Evolutionary conservation across 192 early-diverging fungal genomes (phyloP).

Genomic region (Backusella macrospora): DNA sequence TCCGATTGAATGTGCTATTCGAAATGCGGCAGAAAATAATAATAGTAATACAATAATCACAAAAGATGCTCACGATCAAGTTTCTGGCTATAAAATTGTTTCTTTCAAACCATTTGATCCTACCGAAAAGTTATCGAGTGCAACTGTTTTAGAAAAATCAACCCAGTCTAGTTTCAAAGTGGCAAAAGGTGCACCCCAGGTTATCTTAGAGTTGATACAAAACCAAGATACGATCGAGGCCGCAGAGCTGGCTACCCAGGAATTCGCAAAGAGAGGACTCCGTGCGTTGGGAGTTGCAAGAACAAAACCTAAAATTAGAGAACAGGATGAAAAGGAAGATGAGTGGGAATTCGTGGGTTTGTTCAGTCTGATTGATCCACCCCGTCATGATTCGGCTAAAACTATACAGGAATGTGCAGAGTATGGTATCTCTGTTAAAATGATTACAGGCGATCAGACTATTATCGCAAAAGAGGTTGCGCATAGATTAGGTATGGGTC

Average conservation of each 20-base stretch:
- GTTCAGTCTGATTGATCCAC: constrained; percentile 71
- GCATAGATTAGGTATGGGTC: constrained; percentile 65
- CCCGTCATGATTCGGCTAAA: constrained; percentile 64
- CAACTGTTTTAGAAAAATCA: constrained; percentile 54
- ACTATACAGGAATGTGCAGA: constrained; percentile 67
- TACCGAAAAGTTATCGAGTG: constrained; percentile 66
- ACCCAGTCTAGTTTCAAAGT: constrained; percentile 58
- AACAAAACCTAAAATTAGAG: constrained; percentile 42
- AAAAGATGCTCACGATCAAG: constrained; percentile 44
- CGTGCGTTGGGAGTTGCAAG: constrained; percentile 75
- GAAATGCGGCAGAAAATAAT: constrained; percentile 56
- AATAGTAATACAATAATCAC: constrained; percentile 46
- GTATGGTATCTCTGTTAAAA: constrained; percentile 73
- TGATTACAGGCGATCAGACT: constrained; percentile 82
- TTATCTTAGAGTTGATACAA: constrained; percentile 57
- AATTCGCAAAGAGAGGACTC: constrained; percentile 67
- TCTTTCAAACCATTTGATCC: constrained; percentile 81
- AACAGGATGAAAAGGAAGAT: constrained; percentile 20
- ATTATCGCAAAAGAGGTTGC: constrained; percentile 77
- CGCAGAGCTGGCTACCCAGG: constrained; percentile 52
- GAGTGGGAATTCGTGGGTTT: constrained; percentile 68
- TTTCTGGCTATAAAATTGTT: constrained; percentile 68
- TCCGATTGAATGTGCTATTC: constrained; percentile 74
- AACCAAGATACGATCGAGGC: constrained; percentile 33
- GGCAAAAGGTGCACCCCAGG: constrained; percentile 79